These are phyloP conservation scores for Candida mattraensis DNA, from an alignment of 805 yeast species.

Conservation along the genomic window DNA sequence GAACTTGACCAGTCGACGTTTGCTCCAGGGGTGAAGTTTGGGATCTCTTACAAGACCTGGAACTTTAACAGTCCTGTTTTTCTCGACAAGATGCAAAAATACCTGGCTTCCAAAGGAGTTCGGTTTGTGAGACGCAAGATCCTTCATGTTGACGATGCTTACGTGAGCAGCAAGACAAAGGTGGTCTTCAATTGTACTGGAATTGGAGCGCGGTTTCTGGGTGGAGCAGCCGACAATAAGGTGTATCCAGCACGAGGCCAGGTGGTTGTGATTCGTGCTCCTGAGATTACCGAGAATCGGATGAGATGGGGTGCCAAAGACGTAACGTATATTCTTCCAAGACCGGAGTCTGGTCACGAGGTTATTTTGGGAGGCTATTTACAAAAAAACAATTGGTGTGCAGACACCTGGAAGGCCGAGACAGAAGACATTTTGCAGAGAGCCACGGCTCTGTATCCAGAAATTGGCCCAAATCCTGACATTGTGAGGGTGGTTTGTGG, in stretches of 20 bases:
- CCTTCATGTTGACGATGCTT: constrained; percentile 57
- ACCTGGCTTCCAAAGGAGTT: constrained; percentile 52
- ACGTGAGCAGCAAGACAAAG: constrained; percentile 33
- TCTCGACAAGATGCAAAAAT: constrained; percentile 44
- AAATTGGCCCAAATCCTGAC: constrained; percentile 46
- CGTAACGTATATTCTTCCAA: constrained; percentile 70
- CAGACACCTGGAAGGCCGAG: constrained; percentile 48
- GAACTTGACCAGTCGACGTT: constrained; percentile 39
- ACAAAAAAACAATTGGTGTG: constrained; percentile 62
- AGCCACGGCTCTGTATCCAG: constrained; percentile 52
- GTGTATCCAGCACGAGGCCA: constrained; percentile 81
- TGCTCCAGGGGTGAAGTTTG: constrained; percentile 55
- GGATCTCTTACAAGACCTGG: constrained; percentile 59
- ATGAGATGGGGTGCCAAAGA: constrained; percentile 60
- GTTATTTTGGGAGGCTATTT: constrained; percentile 74
- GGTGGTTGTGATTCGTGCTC: constrained; percentile 70
- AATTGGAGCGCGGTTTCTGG: constrained; percentile 59
- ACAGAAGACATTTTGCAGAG: constrained; percentile 52
- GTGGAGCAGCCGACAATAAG: constrained; percentile 61
- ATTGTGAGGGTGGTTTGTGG: constrained; percentile 70
- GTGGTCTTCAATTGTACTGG: constrained; percentile 78
- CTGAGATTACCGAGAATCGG: constrained; percentile 59
- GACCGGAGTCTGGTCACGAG: constrained; percentile 66
- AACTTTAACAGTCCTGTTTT: constrained; percentile 72
- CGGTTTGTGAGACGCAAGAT: constrained; percentile 45